Evolutionary conservation across 805 yeast species (phyloP), one percentile per base, ranked within the genome.

Genomic region (Saccharomycopsis oosterbeekiorum): DNA sequence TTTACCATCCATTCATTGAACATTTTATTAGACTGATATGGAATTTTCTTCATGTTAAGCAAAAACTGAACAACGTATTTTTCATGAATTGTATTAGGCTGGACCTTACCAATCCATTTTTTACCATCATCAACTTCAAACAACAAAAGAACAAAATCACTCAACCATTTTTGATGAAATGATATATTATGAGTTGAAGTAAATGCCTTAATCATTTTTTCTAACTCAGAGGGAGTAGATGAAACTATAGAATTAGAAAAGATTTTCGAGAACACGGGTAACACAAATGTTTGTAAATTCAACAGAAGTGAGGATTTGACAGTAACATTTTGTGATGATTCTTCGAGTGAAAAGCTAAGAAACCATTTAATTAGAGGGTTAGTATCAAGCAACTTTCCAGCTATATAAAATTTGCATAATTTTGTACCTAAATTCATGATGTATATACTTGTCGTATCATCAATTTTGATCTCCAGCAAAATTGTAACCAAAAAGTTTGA

Each of bases 1-100:
- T 66, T 64, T 0, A 71, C 75, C 43, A 71, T 70, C 77, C 76
- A 74, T 1, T 65, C 41, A 19, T 19, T n/a, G 0, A 64, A 60
- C 57, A 74, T 68, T 0, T 37, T 55, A 26, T 60, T 59, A 9
- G 64, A 43, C 4, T 36, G 19, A 36, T 34, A 55, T n/a, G 53
- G 43, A 19, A 15, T 39, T 15, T 29, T 24, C 37, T 59, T 41
- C 21, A 59, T 42, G 14, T 47, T 26, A n/a, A 24, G 26, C 11
- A 59, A 26, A 55, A 55, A 59, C 12, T 41, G 29, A 17, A 57
- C 55, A 11, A 59, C 41, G 15, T 56, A 26, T 17, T 29, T 17
- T n/a, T 58, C 56, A 47, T 47, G 53, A 5, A 24, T 12, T 24
- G 21, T 26, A 36, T 15, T 26, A 14, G 53, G 17, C 14, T 37